Conservation (phyloP, 2,329 filamentous ascomycete genomes). For the Diplodia mutila region DNA sequence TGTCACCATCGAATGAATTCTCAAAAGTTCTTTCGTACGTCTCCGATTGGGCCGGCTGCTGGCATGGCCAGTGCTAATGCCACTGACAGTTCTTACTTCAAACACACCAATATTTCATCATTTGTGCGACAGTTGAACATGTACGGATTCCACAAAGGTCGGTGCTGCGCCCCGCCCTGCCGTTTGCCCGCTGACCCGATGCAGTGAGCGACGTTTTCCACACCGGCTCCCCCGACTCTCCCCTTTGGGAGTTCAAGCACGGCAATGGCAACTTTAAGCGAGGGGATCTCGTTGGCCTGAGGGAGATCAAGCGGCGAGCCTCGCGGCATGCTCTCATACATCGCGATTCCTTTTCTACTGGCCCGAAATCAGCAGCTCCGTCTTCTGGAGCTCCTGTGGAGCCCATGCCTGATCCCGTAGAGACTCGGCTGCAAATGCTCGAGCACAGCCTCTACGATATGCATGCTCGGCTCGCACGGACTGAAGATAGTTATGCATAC, state of each 20-base stretch:
- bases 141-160: slow-evolving; percentile 99
- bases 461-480: slow-evolving; percentile 72
- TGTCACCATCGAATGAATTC: slow-evolving; percentile 96
- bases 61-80: neutral
- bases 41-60: slow-evolving; percentile 32
- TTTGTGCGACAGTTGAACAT: slow-evolving; percentile 98
- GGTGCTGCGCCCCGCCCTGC: neutral
- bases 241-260: slow-evolving; percentile 98
- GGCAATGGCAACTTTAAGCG: slow-evolving; percentile 96
- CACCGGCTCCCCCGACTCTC: slow-evolving; percentile 88
- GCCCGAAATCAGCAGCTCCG: slow-evolving; percentile 71
- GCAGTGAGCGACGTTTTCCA: slow-evolving; percentile 98
- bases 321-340: slow-evolving; percentile 93
- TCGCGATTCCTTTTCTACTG: slow-evolving; percentile 77
- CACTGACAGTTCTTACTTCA: slow-evolving; percentile 84
- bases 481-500: slow-evolving; percentile 80
- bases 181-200: slow-evolving; percentile 18
- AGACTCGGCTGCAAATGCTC: slow-evolving; percentile 72
- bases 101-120: slow-evolving; percentile 98
- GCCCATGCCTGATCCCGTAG: slow-evolving; percentile 76
- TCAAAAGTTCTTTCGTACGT: slow-evolving; percentile 96
- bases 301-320: slow-evolving; percentile 93
- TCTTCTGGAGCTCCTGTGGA: slow-evolving; percentile 86
- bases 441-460: slow-evolving; percentile 86
- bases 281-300: slow-evolving; percentile 84